Base-by-base conservation (phyloP, 495 filamentous ascomycete species). In the Articulospora tetracladia region DNA sequence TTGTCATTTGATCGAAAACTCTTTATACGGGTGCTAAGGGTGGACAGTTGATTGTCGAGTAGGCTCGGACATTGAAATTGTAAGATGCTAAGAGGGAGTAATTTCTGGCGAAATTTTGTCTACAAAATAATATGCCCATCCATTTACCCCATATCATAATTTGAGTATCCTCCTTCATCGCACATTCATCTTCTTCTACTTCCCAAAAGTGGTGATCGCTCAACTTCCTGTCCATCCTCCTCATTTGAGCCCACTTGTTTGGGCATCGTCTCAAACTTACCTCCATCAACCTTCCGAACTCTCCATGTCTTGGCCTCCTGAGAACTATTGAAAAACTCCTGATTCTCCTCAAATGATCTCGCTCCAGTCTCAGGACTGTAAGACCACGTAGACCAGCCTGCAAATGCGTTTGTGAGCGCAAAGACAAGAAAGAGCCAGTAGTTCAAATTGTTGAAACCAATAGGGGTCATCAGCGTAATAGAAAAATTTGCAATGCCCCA, bases 401-500 rank as follows among this genome's bases (percentile, higher is more conserved):
- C 82, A 46, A 84, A 72, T 1, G 68, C 54, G 58, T 85, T 85
- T 3, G 80, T 84, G 11, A 61, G 66, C 0, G 72, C 73, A 59
- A 85, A 83, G 17, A 83, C 72, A 0, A 82, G 58, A 71, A 85
- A 85, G 20, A 84, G 68, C 74, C 74, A 81, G 66, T 77, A 81
- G 7, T 74, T 75, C 39, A 83, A 63, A 46, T 81, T 78, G 63
- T 83, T 83, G 68, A 85, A 84, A 49, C 77, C 72, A 53, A 83
- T 77, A 2, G 82, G 82, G 0, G 82, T 82, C 3, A 83, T 57
- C 1, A 83, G 68, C 0, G 82, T 85, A 55, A 84, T 73, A 10
- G 73, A 68, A 60, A 83, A 83, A 60, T 85, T 85, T 22, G 79
- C 78, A 24, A 84, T 44, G 3, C 82, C 82, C 82, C 82, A 85